These are phyloP conservation scores for Decorospora gaudefroyi DNA, from an alignment of 2,329 filamentous ascomycete species.

Conservation along the genomic window DNA sequence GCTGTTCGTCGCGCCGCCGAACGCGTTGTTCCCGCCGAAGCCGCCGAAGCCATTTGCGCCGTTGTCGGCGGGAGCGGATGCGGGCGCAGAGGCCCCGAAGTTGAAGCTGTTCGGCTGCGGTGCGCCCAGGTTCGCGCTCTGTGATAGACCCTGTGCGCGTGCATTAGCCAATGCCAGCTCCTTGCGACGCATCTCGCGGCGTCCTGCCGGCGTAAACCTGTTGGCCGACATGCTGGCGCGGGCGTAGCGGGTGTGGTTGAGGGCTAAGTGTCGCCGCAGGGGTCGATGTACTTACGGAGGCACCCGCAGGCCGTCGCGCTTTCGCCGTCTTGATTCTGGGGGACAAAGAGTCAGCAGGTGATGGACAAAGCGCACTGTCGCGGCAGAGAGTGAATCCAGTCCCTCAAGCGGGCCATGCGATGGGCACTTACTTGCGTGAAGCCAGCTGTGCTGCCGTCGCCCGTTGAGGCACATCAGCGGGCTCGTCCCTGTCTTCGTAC, in stretches of 20 bases:
- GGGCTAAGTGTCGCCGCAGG: slow-evolving; percentile 9
- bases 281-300: slow-evolving; percentile 33
- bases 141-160: slow-evolving; percentile 26
- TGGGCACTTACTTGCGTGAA: slow-evolving; percentile 57
- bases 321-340: slow-evolving; percentile 36
- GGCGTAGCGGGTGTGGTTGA: slow-evolving; percentile 5
- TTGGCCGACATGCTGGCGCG: slow-evolving; percentile 9
- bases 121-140: slow-evolving; percentile 29
- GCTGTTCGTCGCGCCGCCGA: slow-evolving; percentile 35
- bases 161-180: slow-evolving; percentile 26
- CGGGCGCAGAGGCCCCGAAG: slow-evolving; percentile 32
- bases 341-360: slow-evolving; percentile 25
- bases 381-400: neutral
- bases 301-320: slow-evolving; percentile 29
- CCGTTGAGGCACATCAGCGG: slow-evolving; percentile 54
- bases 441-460: slow-evolving; percentile 61
- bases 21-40: slow-evolving; percentile 18
- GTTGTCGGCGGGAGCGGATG: slow-evolving; percentile 20
- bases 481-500: slow-evolving; percentile 40
- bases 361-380: slow-evolving; percentile 11
- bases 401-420: slow-evolving; percentile 2
- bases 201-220: slow-evolving; percentile 13
- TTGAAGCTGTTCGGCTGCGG: slow-evolving; percentile 25
- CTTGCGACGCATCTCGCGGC: slow-evolving; percentile 15
- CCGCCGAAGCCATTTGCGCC: slow-evolving; percentile 15